Conservation (phyloP, 306 rosid species). For the Acacia crassicarpa region DNA sequence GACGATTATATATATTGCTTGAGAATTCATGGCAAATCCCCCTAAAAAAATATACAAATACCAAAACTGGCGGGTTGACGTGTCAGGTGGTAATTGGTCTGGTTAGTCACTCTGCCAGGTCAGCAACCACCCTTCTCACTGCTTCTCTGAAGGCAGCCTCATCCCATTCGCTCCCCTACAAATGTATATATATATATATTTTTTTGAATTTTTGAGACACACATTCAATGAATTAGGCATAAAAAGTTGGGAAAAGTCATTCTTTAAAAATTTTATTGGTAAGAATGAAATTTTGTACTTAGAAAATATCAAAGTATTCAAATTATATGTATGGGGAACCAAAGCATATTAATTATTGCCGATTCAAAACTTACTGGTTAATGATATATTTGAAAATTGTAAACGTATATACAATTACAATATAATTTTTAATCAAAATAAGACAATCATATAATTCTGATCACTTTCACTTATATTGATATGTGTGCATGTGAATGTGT, state of each 20-base stretch:
- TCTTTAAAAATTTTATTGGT: no score
- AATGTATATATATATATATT: background rate
- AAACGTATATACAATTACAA: no score
- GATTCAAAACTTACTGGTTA: background rate
- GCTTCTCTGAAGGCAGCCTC: conserved; percentile 73
- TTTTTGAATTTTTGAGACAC: background rate
- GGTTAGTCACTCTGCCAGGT: conserved; percentile 23
- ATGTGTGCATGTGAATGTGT: no score
- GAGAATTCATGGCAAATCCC: no score
- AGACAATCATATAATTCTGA: no score
- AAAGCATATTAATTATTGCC: background rate
- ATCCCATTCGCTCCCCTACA: conserved; percentile 65
- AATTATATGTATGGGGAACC: no score
- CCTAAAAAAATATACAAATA: background rate
- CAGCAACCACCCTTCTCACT: conserved; percentile 51
- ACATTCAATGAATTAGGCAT: background rate
- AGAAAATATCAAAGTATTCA: no score
- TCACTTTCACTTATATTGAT: no score
- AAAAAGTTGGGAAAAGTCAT: background rate
- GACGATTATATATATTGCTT: no score
- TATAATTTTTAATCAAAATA: no score
- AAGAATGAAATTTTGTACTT: no score
- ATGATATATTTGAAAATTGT: no score
- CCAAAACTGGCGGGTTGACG: background rate
- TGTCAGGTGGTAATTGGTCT: background rate